Base-by-base conservation (phyloP, 257 asterid genomes). In the Nicotiana undulata region DNA sequence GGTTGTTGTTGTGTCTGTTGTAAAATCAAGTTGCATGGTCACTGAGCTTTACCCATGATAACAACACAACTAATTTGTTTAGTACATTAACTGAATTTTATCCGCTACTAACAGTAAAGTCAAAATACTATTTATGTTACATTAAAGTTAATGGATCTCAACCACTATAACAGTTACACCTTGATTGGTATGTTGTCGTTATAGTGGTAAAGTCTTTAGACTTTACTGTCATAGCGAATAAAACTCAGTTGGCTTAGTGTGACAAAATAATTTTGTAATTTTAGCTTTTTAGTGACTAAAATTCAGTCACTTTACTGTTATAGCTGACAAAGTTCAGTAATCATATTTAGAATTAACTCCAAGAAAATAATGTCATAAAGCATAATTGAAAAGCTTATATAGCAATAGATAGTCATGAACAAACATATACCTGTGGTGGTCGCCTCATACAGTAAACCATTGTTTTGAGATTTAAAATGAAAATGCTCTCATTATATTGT, bases 381-480 rank as follows among this genome's bases (percentile, higher is more conserved):
- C 63, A 46, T 64, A 79, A 61, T 26, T 49, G 51, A 22, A 28
- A 63, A 63, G 20, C 18, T 79, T 8, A 20, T 32, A 0, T 12
- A 49, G 52, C 53, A 28, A 63, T 46, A 49, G 77, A 64, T 63
- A 76, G 49, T 51, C 82, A 79, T 78, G 61, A 74, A 26, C 17
- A 4, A 12, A 12, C 4, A 60, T 10, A 60, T 79, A 79, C 82
- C 82, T 64, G 82, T 9, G 88, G 86, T 15, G 86, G 83, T 13
- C 70, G 79, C 63, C 80, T 53, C 37, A 86, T 76, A 9, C 72
- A 68, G 51, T 64, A 86, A 9, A 79, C 83, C 86, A 86, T 86
- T 20, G 86, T 83, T 76, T 78, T 83, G 10, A 86, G 72, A n/a
- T 82, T 72, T 29, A 44, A 31, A 78, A 86, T 75, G 15, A 32